Base-by-base conservation (phyloP, 306 rosid genomes). In the Dalbergia cochinchinensis region DNA sequence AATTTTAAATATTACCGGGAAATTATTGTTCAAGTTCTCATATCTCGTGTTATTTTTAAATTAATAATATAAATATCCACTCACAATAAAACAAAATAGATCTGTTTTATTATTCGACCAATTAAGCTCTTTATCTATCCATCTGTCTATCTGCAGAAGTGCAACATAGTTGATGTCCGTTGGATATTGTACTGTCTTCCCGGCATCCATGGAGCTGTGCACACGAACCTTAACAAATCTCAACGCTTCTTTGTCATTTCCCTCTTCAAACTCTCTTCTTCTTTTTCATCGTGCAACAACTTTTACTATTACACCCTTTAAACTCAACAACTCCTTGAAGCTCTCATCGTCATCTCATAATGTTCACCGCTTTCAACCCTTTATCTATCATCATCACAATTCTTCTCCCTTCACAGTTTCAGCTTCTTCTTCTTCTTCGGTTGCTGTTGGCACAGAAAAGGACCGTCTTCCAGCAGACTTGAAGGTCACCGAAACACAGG, bases 391-490 rank as follows among this genome's bases (percentile, higher is more conserved):
- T 45, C 83, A 12, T 81, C 72, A 54, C 10, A 2, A 45, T 45
- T 50, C 79, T 61, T 73, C 59, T 74, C 83, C 74, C 54, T 89
- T 83, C 54, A 34, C 85, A 6, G n/a, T 87, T 73, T 82, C 87
- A 42, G 87, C 86, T 59, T 78, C 92, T 79, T 78, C 94, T 69
- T 54, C 71, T 66, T 71, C 96, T 68, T 70, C 97, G 13, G 85
- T 80, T 5, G 78, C 83, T 53, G 0, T 71, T 45, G 89, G 22
- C 65, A 22, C 83, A 0, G 87, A 90, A 67, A 63, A 70, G 1
- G 93, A 92, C 67, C 69, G 54, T 77, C 97, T 92, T 73, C 98
- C 93, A 1, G 96, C 89, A 0, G 83, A 87, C 8, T 68, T 95
- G 48, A 85, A 82, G 16, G 90, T 95, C 83, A 84, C 90, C 33